Base-by-base conservation (phyloP, 768 basidiomycete genomes). In the Suillus subaureus region DNA sequence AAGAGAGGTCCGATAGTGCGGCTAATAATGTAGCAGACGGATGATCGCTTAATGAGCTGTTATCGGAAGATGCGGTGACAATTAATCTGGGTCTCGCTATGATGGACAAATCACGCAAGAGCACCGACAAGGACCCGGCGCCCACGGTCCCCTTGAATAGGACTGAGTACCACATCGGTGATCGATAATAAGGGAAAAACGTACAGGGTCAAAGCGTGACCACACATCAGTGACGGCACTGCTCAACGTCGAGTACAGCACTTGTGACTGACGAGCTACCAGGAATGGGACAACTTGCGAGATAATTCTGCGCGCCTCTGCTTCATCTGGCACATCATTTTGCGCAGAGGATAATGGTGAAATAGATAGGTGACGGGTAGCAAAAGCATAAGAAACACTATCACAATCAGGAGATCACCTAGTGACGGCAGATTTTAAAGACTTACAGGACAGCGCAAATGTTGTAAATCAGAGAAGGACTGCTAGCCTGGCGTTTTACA, bases 361-460 rank as follows among this genome's bases (percentile, higher is more conserved):
- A 21, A 80, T 74, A 16, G 84, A 83, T 28, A 93, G 77, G 70
- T 84, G 84, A 12, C 92, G 89, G 47, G 87, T 87, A 18, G 79
- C 78, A 69, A 88, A 92, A 2, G 86, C 81, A 72, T 94, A 95
- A 11, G 88, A 83, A 60, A 93, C 77, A 62, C 92, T 93, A 63
- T 51, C 45, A 6, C 39, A 11, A 60, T 60, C 28, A 60, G 33
- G 56, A 65, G 11, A 47, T 31, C 23, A 35, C 26, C 12, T 31
- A 57, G 37, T 64, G 64, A 49, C 49, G 8, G 42, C 49, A 52
- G 56, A 31, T 3, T 37, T 26, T 57, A 13, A 16, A 21, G 35
- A 81, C 91, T 54, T 72, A 94, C 93, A 84, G 82, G 31, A 93
- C 75, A 9, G 87, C 86, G 45, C 83, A 83, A 35, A 92, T 77